Conservation (phyloP, 495 filamentous ascomycete species). For the Neurospora sp. region DNA sequence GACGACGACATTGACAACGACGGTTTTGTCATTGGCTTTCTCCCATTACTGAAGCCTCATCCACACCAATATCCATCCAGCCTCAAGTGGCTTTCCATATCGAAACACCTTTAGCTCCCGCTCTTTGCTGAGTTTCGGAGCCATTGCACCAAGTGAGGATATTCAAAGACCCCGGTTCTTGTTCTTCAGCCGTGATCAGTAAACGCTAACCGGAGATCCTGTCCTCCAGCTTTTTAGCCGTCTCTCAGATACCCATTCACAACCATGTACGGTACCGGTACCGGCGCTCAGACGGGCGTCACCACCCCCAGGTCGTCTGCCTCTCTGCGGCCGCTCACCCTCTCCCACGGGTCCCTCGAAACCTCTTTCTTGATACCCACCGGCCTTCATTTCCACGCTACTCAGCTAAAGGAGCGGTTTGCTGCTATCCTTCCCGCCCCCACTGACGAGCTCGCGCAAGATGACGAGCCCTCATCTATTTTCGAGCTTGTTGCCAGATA, state of each 20-base stretch:
- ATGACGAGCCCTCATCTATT: constrained; percentile 93
- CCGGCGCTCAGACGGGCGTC: constrained; percentile 84
- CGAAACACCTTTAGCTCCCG: constrained; percentile 15
- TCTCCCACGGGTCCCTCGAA: constrained; percentile 89
- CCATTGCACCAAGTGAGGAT: constrained; percentile 2
- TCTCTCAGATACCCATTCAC: constrained; percentile 17
- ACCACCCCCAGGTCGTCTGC: constrained; percentile 85
- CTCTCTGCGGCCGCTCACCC: constrained; percentile 77
- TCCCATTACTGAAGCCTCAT: neutral
- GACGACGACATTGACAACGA: neutral
- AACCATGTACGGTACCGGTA: constrained; percentile 75
- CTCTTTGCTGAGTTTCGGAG: constrained; percentile 33
- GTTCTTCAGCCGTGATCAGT: neutral
- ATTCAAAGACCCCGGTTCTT: neutral
- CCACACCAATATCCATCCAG: neutral
- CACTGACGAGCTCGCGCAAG: constrained; percentile 92
- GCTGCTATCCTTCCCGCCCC: constrained; percentile 71
- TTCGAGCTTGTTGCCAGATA: constrained; percentile 86
- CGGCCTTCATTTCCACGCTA: constrained; percentile 87
- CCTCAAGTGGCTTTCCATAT: neutral
- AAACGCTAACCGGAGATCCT: neutral
- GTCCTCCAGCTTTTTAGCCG: neutral
- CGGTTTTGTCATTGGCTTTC: neutral
- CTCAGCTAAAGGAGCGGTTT: constrained; percentile 82
- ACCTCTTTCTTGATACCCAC: constrained; percentile 92